Percentiles rank a stretch among this genome's conserved stretches.
These are phyloP conservation scores for Gigaspora rosea DNA, from an alignment of 192 early-diverging fungal species.

Conservation along the genomic window DNA sequence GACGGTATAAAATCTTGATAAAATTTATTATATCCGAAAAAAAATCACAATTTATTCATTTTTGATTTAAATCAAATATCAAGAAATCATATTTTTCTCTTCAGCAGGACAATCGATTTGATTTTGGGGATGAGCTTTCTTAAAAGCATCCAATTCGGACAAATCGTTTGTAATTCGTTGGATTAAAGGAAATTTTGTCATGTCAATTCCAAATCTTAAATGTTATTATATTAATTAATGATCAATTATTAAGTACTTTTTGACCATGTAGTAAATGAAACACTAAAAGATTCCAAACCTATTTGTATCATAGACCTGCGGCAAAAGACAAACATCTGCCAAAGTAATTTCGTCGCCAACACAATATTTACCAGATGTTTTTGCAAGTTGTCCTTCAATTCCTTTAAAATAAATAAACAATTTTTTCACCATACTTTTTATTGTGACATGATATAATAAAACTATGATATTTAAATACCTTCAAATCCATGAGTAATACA, in stretches of 20 bases:
- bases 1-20: too few relatives aligned
- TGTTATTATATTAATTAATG: not conserved
- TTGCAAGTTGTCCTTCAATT: slow-evolving; percentile 48
- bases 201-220: slow-evolving; percentile 54
- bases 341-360: slow-evolving; percentile 80
- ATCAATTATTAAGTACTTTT: not conserved
- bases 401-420: not conserved
- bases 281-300: slow-evolving; percentile 47
- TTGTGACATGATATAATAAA: not conserved
- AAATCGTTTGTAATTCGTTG: too few relatives aligned
- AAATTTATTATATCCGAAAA: not conserved
- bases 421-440: not conserved
- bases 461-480: slow-evolving; percentile 52
- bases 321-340: slow-evolving; percentile 80
- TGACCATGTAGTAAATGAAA: not conserved
- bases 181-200: too few relatives aligned
- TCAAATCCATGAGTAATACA: too few relatives aligned
- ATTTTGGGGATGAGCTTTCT: slow-evolving; percentile 40
- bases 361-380: slow-evolving; percentile 71
- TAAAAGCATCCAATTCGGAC: too few relatives aligned
- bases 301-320: slow-evolving; percentile 77
- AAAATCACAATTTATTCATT: not conserved
- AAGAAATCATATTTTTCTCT: not conserved
- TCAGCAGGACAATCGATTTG: slow-evolving; percentile 68
- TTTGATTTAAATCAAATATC: not conserved